Evolutionary conservation across 768 basidiomycete species (phyloP).

Genomic region (Boletus fagicola): DNA sequence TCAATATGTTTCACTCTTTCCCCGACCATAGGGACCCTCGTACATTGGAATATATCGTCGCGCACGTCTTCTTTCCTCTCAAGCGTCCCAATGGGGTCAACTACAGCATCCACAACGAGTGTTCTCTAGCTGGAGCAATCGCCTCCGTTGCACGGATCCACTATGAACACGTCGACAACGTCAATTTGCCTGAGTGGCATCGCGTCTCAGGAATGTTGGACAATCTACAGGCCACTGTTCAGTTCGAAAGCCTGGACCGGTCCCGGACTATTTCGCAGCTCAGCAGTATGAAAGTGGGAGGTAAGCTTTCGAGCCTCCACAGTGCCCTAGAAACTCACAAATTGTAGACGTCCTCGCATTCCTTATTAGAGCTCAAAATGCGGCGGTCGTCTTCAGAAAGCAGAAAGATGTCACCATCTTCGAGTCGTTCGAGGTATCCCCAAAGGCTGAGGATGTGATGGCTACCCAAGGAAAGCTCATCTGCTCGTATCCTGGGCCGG

Average conservation of each 20-base stretch:
- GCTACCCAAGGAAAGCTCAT: no score
- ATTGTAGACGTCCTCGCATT: no score
- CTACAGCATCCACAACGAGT: conserved; percentile 23
- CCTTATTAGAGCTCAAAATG: conserved; percentile 30
- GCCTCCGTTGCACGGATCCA: conserved; percentile 22
- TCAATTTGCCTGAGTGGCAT: no score
- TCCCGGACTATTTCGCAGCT: no score
- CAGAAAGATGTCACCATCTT: conserved; percentile 30
- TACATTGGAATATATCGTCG: conserved; percentile 1
- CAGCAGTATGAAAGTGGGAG: no score
- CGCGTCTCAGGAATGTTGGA: no score
- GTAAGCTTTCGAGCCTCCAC: no score
- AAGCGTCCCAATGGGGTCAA: conserved; percentile 40
- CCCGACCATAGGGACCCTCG: background rate
- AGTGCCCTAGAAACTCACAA: no score
- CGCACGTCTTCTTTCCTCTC: conserved; percentile 44
- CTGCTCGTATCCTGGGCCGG: no score
- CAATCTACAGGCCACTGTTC: no score
- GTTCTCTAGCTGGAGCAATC: conserved; percentile 24
- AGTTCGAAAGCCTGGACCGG: no score
- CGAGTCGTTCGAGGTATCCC: conserved; percentile 39
- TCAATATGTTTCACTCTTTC: conserved; percentile 7
- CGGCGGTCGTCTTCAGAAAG: conserved; percentile 42
- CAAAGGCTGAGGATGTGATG: conserved; percentile 18
- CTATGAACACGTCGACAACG: background rate